Evolutionary conservation across 352 stramenopile genomes (phyloP).

Genomic region (Halophytophthora polymorphica): DNA sequence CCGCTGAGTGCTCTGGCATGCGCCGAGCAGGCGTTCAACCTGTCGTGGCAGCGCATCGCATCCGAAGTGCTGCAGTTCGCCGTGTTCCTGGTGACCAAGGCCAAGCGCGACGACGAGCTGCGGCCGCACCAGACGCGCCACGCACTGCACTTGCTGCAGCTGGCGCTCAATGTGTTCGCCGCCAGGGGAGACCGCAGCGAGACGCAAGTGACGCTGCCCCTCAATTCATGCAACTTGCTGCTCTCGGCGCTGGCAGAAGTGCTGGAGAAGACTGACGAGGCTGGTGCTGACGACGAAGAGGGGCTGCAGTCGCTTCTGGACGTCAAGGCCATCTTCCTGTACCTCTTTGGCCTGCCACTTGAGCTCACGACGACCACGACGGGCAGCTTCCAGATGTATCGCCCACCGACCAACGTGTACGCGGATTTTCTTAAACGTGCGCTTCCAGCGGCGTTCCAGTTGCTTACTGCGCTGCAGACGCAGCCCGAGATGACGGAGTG

Average conservation of each 20-base stretch:
- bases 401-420: constrained; percentile 77
- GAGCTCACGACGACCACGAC: constrained; percentile 5
- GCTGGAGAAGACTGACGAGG: constrained; percentile 32
- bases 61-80: constrained; percentile 68
- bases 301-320: constrained; percentile 37
- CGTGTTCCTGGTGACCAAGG: constrained; percentile 62
- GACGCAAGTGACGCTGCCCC: constrained; percentile 33
- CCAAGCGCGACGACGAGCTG: constrained; percentile 30
- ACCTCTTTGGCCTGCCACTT: constrained; percentile 55
- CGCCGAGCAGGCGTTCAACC: constrained; percentile 48
- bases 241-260: constrained; percentile 59
- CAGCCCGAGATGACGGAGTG: neutral
- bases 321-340: constrained; percentile 59
- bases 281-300: constrained; percentile 7
- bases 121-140: constrained; percentile 29
- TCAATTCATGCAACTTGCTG: constrained; percentile 77
- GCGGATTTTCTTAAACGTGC: constrained; percentile 62
- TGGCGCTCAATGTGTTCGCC: constrained; percentile 45
- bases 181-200: constrained; percentile 23
- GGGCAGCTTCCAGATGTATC: constrained; percentile 71
- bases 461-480: constrained; percentile 3
- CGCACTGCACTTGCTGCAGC: constrained; percentile 52
- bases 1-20: constrained; percentile 19
- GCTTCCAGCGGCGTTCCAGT: constrained; percentile 30
- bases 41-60: constrained; percentile 54